These are phyloP conservation scores for Guillardia theta DNA, from an alignment of 78 protist genomes.

Conservation along the genomic window DNA sequence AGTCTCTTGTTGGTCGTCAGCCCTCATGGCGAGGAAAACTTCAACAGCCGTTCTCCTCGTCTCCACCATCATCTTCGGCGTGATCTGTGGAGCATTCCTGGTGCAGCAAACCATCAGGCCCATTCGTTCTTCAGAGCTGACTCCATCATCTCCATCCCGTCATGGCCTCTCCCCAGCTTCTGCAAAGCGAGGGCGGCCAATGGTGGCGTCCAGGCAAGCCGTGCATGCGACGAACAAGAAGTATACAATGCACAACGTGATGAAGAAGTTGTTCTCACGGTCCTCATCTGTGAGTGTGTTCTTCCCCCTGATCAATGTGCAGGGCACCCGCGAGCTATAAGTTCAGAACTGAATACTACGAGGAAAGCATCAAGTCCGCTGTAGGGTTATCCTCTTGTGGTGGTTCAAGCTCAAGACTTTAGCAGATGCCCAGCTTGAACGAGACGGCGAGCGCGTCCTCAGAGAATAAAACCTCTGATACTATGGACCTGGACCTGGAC, in stretches of 20 bases:
- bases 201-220: background rate
- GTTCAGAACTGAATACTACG: background rate
- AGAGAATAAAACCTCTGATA: too few relatives aligned
- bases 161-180: background rate
- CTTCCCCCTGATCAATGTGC: background rate
- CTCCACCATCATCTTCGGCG: too few relatives aligned
- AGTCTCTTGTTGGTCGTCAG: too few relatives aligned
- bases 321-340: too few relatives aligned
- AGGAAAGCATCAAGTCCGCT: background rate
- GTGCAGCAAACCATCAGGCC: background rate
- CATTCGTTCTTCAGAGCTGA: too few relatives aligned
- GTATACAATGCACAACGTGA: background rate
- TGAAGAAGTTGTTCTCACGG: background rate
- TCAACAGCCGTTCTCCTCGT: too few relatives aligned
- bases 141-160: background rate
- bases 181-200: too few relatives aligned
- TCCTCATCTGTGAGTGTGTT: background rate
- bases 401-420: background rate
- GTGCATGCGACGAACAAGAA: background rate
- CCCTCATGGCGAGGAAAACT: too few relatives aligned
- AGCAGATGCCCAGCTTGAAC: background rate
- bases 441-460: background rate
- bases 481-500: background rate
- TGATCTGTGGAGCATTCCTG: background rate
- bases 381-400: background rate